Evolutionary conservation across 768 basidiomycete genomes (phyloP), one percentile per base, ranked within the genome.

Genomic region (Psilocybe subaeruginosa): DNA sequence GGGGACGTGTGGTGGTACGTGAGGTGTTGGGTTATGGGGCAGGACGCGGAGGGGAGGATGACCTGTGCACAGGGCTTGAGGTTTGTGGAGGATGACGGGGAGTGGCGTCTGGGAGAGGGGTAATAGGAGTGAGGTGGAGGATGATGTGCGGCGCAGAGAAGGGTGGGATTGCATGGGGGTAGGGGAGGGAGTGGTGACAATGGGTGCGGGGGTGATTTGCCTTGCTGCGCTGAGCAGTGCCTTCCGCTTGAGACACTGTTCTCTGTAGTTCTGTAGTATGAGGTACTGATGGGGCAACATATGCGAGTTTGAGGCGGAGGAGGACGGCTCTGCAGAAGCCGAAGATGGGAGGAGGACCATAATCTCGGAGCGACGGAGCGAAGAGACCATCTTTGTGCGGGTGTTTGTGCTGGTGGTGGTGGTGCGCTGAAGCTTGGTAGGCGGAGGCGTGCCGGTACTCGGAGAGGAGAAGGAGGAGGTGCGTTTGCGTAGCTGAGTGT

Each of bases 341-440:
- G 49, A 31, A 64, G 80, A 77, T 2, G 82, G 74, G 11, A 86
- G 70, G 45, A 75, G 76, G 53, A 85, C 68, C 67, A 79, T 81
- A 1, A 87, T 83, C 61, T 83, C 83, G n/a, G 85, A 82, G 30
- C 88, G 82, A 53, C 78, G 80, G 16, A 89, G 80, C 2, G 54
- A 23, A 8, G 76, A 61, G 23, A 2, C 23, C 23, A 23, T 23
- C 23, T 23, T 23, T 23, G 23, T 23, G 23, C 2, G 23, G 23
- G 23, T 2, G 23, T 23, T 23, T 23, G 23, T 23, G 59, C 76
- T 73, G 63, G 77, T 81, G 60, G 71, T 71, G 61, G 59, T 69
- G 14, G 63, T 47, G 56, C 78, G 76, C 14, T 76, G 72, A 8
- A 74, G 65, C 72, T 76, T 84, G 52, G 70, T 61, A 23, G 23